Evolutionary conservation across 331 rosid genomes (phyloP), one percentile per base, ranked within the genome.

Genomic region (Telfairia occidentalis): DNA sequence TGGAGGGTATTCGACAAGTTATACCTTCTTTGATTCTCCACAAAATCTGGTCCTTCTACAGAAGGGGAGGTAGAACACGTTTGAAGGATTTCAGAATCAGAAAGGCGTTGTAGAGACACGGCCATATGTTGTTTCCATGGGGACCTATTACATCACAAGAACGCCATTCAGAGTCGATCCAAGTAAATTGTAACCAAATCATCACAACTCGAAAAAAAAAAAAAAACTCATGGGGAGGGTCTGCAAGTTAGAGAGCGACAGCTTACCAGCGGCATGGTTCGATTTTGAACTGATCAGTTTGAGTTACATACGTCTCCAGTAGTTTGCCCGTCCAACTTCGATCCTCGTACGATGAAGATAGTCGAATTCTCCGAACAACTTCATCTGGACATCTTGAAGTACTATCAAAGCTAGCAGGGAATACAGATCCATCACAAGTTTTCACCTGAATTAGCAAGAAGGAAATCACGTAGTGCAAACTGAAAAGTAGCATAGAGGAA

Each of bases 371-470:
- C 87, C 98, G 80, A 46, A 94, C 88, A 77, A 86, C 50, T 83
- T 87, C 98, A 82, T 89, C 97, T 3, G 98, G 98, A 77, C 89
- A 88, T 85, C 98, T 87, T 58, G 92, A 86, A 67, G 84, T 86
- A 64, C 81, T 35, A 77, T 91, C 89, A 76, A 94, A 94, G 53
- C 80, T 76, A 16, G 95, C 91, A 24, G 97, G 96, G 77, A 84
- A 52, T n/a, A 86, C 77, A 5, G 71, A 77, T 80, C 98, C 97
- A 4, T 87, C 84, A 28, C 82, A 64, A 71, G 92, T 91, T 75
- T 82, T 88, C 23, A 88, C 86, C 98, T 91, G 88, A 74, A 86
- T 43, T 63, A 26, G 50, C 74, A 64, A 34, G 26, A 77, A 60
- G 23, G 40, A 49, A 72, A 60, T 19, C 29, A 35, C 12, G 13